Conservation (phyloP, 352 stramenopile genomes). For the Blastocystis sp. region DNA sequence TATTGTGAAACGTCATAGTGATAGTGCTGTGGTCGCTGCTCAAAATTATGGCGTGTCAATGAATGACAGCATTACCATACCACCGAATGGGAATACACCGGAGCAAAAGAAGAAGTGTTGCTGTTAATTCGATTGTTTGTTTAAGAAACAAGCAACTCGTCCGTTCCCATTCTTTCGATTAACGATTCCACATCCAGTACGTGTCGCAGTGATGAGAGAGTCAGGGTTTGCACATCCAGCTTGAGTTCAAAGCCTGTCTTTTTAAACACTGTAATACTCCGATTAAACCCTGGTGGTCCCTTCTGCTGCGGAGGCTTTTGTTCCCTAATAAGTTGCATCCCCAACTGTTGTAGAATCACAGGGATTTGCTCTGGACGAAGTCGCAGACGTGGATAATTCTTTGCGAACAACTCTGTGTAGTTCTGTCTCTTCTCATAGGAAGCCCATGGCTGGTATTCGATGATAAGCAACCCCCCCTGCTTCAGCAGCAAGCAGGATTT, state of each 20-base stretch:
- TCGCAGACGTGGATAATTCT: background rate
- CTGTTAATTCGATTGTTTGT: background rate
- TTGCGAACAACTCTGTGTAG: background rate
- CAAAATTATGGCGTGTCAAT: background rate
- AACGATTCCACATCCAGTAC: no score
- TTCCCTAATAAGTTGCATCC: conserved; percentile 15
- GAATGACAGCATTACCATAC: background rate
- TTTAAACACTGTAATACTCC: conserved; percentile 1
- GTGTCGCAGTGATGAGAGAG: no score
- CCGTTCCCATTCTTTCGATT: no score
- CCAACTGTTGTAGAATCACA: background rate
- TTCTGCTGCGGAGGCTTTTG: background rate
- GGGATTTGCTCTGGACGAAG: background rate
- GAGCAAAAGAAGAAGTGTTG: conserved; percentile 35
- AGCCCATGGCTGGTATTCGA: conserved; percentile 33
- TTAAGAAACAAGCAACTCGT: no score
- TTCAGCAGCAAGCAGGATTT: conserved; percentile 16
- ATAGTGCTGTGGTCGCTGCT: background rate
- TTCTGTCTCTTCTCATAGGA: conserved; percentile 18
- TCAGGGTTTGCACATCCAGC: background rate
- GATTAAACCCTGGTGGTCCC: background rate
- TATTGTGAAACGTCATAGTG: background rate
- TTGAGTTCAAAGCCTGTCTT: background rate
- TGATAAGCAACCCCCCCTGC: background rate
- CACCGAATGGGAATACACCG: background rate